Evolutionary conservation across 1,284 basidiomycete species (phyloP), one percentile per base, ranked within the genome.

Genomic region (Bondarzewia mesenterica): DNA sequence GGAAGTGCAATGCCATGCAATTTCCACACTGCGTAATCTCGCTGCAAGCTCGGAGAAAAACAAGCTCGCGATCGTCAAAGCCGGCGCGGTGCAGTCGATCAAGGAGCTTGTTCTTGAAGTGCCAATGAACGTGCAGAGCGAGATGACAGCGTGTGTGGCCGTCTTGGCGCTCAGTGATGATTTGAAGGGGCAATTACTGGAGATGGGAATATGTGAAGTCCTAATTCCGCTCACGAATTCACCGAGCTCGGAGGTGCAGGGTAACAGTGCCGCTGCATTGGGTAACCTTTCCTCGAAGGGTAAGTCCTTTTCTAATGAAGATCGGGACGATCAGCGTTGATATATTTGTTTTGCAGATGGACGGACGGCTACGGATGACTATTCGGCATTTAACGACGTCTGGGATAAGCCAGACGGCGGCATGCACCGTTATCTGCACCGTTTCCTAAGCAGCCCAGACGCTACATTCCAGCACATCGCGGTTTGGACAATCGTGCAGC

Each of bases 401-500:
- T 99, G 96, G 96, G 89, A 93, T 60, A 88, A 93, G 66, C 96
- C 96, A 4, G 93, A 96, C 51, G 96, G 94, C 23, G 96, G 96
- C 36, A 85, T 99, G 73, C 94, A 98, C 64, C 83, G 82, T 53
- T 99, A 99, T 67, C 75, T 99, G 39, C 87, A 93, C 61, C 83
- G 92, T 42, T 99, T 99, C 83, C 71, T 99, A 55, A 92, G 86
- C 48, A 93, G 88, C 60, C 74, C 89, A 15, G 96, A 99, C 64
- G 89, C 92, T n/a, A 99, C 96, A 0, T 99, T 99, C 85, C 95
- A 98, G 68, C 96, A 99, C 65, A 99, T 99, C 58, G 96, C 96
- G 25, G 94, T 99, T 38, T 97, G 93, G 93, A 98, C 95, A 1
- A 94, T 98, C 54, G 94, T 98, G 10, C 95, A 99, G 63, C 71